A percentile compares a stretch with the other conserved stretches of the same genome.
These are phyloP conservation scores for Aspergillus egyptiacus DNA, from an alignment of 495 filamentous ascomycete genomes.

Conservation along the genomic window DNA sequence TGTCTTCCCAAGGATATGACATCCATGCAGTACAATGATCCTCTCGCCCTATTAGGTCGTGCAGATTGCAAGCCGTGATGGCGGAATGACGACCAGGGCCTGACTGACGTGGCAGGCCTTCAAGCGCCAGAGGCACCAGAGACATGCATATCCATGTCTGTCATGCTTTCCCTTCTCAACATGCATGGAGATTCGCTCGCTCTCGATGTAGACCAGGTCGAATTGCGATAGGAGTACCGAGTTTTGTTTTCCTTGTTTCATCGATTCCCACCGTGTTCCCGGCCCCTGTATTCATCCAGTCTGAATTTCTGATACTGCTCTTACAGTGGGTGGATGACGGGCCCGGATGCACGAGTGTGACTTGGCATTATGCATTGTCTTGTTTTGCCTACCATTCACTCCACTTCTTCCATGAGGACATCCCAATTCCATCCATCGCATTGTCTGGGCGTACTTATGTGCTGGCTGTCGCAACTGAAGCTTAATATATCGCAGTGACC, in stretches of 20 bases:
- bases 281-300: background rate
- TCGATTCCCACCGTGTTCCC: background rate
- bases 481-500: background rate
- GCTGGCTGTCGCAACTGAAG: constrained; percentile 8
- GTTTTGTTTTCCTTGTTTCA: constrained; percentile 7
- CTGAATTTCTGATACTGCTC: too few relatives aligned
- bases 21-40: constrained; percentile 8
- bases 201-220: background rate
- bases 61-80: constrained; percentile 9
- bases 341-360: background rate
- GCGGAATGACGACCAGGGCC: constrained; percentile 11
- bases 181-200: constrained; percentile 7
- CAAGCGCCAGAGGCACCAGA: constrained; percentile 9
- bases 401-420: background rate
- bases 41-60: constrained; percentile 14
- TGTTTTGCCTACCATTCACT: too few relatives aligned
- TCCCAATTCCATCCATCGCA: background rate
- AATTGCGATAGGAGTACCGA: background rate
- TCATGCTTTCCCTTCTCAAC: constrained; percentile 5
- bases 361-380: background rate
- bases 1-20: constrained; percentile 8
- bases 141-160: constrained; percentile 13
- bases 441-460: background rate
- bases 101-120: constrained; percentile 23
- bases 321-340: background rate